phyloP scores from a whole-genome alignment of 805 yeast genomes.

The Cyberlindnera euphorbiiphila region DNA sequence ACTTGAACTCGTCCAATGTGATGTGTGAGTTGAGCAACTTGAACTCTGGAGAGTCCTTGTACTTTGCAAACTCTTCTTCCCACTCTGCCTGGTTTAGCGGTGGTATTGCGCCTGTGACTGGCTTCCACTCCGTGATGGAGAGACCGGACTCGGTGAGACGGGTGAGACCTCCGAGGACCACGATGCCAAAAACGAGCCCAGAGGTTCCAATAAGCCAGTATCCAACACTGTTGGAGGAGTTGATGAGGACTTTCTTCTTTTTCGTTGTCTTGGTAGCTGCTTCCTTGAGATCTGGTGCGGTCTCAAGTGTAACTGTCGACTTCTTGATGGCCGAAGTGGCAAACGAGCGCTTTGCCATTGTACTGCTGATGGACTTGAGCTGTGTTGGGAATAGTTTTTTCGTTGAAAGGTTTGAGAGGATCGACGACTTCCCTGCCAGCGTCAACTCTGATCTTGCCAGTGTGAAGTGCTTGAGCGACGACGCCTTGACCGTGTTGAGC shows the following conservation, averaged over 20 bases:
- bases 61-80: constrained; percentile 79
- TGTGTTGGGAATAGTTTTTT: constrained; percentile 5
- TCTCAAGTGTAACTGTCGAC: background rate
- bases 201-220: constrained; percentile 88
- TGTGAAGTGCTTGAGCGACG: constrained; percentile 21
- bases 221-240: constrained; percentile 57
- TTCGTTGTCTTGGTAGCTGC: constrained; percentile 1
- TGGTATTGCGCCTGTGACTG: constrained; percentile 92
- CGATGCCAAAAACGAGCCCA: constrained; percentile 88
- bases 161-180: constrained; percentile 93
- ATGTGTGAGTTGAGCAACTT: constrained; percentile 83
- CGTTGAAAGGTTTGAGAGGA: constrained; percentile 5
- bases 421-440: constrained; percentile 6
- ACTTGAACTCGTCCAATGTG: constrained; percentile 87
- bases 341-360: constrained; percentile 9
- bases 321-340: constrained; percentile 12
- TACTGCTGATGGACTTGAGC: background rate
- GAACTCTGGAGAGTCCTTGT: constrained; percentile 86
- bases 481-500: constrained; percentile 29
- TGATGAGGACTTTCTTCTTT: constrained; percentile 21
- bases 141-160: constrained; percentile 94
- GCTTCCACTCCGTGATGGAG: constrained; percentile 97
- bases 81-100: constrained; percentile 80
- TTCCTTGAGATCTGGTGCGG: background rate
- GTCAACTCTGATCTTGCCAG: constrained; percentile 7